Base-by-base conservation (phyloP, 305 asterid species). In the Fraxinus latifolia region DNA sequence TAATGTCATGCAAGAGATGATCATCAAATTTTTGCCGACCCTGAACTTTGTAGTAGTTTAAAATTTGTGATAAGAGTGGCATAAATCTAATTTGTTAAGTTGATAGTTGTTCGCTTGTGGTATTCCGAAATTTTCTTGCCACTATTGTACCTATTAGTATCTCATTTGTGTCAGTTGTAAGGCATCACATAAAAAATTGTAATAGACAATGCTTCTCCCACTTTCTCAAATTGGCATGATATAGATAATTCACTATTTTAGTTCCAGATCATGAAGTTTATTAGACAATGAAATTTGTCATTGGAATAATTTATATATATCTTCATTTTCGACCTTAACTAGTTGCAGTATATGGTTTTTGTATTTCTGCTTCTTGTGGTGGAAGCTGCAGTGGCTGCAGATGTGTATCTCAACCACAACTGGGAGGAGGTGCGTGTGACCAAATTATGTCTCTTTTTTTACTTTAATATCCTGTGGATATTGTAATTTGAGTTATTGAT, bases 331-430 rank as follows among this genome's bases (percentile, higher is more conserved):
- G 82, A 81, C 89, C 94, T 93, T 95, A 87, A 91, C 87, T 55
- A 29, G 79, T 65, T 42, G 27, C 75, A 95, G 97, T 95, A 95
- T 89, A 92, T 90, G 90, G 84, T 83, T 70, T 90, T 91, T 85
- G 85, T 92, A 71, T 88, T 92, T 87, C 83, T 91, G 84, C 87
- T 95, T 80, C 84, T 95, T 80, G 83, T 91, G 91, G 77, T 95
- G 55, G 98, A 95, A 86, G 95, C 93, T 88, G 95, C 97, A 68
- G 87, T 92, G 65, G 84, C 91, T 3, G 89, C 93, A 79, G 98
- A 93, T 85, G 90, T 95, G 37, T 90, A 92, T 87, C 80, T 93
- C 68, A 95, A 95, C 90, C 90, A 78, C 84, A 76, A 89, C 85
- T 95, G 98, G 99, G 90, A 91, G 84, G 97, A 94, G 93, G 97